Conservation (phyloP, 352 stramenopile species). For the Pythium chondricola region DNA sequence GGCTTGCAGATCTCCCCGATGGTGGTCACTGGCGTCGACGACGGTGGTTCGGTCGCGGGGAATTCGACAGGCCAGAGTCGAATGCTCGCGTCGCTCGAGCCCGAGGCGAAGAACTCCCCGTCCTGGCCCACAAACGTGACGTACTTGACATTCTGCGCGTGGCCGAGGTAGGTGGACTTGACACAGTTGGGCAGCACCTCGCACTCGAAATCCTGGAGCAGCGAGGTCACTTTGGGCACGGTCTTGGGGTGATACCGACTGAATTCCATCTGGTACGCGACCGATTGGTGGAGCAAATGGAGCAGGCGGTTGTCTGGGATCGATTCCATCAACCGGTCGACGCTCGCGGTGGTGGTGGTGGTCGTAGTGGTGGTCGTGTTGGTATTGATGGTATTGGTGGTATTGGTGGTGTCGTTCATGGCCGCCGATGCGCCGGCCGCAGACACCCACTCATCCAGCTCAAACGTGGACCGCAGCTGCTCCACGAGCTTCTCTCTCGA, state of each 20-base stretch:
- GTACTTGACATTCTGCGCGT: slow-evolving; percentile 87
- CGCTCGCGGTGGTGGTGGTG: slow-evolving; percentile 6
- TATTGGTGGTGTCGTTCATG: not conserved
- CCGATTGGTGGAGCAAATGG: slow-evolving; percentile 76
- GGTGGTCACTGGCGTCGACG: not conserved
- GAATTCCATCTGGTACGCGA: slow-evolving; percentile 89
- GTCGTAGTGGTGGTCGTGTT: slow-evolving; percentile 11
- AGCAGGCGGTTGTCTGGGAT: slow-evolving; percentile 75
- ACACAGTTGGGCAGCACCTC: slow-evolving; percentile 82
- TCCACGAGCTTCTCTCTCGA: slow-evolving; percentile 83
- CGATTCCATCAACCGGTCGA: slow-evolving; percentile 9
- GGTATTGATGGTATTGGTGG: slow-evolving; percentile 23
- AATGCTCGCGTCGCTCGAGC: slow-evolving; percentile 82
- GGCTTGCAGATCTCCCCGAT: slow-evolving; percentile 39
- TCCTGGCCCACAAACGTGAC: slow-evolving; percentile 83
- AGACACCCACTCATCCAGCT: slow-evolving; percentile 66
- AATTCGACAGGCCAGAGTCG: slow-evolving; percentile 82
- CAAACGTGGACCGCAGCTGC: slow-evolving; percentile 76
- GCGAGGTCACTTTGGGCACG: slow-evolving; percentile 76
- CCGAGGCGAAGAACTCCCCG: slow-evolving; percentile 75
- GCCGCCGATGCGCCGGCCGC: not conserved
- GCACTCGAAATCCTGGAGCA: slow-evolving; percentile 83
- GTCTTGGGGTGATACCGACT: slow-evolving; percentile 83
- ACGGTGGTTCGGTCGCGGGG: slow-evolving; percentile 3
- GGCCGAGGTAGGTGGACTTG: slow-evolving; percentile 80